Evolutionary conservation across 352 stramenopile species (phyloP), one percentile per base, ranked within the genome.

Genomic region (Halophytophthora polymorphica): DNA sequence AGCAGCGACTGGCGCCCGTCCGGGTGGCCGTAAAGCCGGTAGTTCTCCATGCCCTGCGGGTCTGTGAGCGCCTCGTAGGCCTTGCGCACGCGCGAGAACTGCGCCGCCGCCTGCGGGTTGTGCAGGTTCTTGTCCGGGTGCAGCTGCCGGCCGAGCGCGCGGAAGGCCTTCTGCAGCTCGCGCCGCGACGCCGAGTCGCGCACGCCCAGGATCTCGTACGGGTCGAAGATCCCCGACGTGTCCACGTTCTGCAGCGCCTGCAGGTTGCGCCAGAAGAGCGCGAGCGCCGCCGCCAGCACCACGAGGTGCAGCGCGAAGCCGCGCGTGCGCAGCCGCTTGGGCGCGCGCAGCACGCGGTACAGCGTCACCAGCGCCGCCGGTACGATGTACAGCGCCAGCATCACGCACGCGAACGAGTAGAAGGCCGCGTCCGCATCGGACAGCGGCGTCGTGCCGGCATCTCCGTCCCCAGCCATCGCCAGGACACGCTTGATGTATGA

Each of bases 1-100:
- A 87, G 69, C 60, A 83, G 73, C n/a, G 83, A 83, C 62, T 88
- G 78, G 8, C 52, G 74, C 6, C 84, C 84, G 44, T 95, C 84
- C 15, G 84, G 84, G 51, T 95, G 84, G 21, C 84, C 84, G 50
- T 78, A 93, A 44, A 85, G 85, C 41, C 66, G 71, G 55, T 83
- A 95, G 53, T 95, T 95, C 31, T 78, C 68, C 28, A 93, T 92
- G 23, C 65, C 74, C 3, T 56, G 50, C 3, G 72, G 66, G 64
- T 93, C 72, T 13, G 84, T 93, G 39, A 95, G 77, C 41, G 84
- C 80, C 56, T 95, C 84, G 62, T 95, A 95, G 4, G 84, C 84
- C 56, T 95, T 95, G 34, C 79, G 83, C 14, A 95, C 73, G 43
- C 79, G 80, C 35, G 68, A 53, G 47, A 95, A 95, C 23, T 76